phyloP scores from a whole-genome alignment of 495 filamentous ascomycete species.

The Penicillium desertorum region DNA sequence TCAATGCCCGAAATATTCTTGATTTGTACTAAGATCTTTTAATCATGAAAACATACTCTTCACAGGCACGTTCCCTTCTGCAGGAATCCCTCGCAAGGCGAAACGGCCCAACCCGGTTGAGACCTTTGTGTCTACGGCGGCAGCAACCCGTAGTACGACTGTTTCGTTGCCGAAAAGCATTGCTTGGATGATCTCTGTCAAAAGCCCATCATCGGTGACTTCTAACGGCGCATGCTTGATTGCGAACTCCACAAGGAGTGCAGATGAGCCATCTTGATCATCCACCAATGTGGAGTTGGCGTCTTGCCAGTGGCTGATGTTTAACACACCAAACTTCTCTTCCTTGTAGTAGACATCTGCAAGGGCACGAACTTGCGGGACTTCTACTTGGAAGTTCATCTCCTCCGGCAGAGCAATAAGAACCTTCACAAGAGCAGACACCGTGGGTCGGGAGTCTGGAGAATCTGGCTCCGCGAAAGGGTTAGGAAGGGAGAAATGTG shows the following conservation, averaged over 20 bases:
- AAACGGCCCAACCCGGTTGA: constrained; percentile 77
- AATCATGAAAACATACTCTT: constrained; percentile 66
- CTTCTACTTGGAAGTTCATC: constrained; percentile 78
- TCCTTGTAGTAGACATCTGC: constrained; percentile 76
- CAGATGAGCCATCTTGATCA: constrained; percentile 52
- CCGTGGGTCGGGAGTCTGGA: constrained; percentile 69
- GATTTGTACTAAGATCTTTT: constrained; percentile 25
- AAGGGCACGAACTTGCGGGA: constrained; percentile 68
- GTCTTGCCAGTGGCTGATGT: constrained; percentile 77
- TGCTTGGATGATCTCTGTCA: constrained; percentile 70
- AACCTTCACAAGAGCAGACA: constrained; percentile 80
- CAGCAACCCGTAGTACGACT: constrained; percentile 67
- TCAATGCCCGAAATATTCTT: constrained; percentile 17
- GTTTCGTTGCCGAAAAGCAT: constrained; percentile 68
- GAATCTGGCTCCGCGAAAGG: constrained; percentile 71
- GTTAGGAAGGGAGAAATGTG: constrained; percentile 79
- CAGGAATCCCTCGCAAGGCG: constrained; percentile 76
- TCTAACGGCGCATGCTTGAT: constrained; percentile 77
- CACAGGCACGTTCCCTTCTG: constrained; percentile 78
- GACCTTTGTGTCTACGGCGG: constrained; percentile 80
- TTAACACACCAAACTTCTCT: constrained; percentile 71
- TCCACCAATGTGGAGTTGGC: constrained; percentile 74
- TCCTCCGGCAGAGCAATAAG: constrained; percentile 74
- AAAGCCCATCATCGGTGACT: constrained; percentile 72
- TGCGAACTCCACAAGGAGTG: constrained; percentile 66